phyloP scores from a whole-genome alignment of 805 yeast genomes.

The Saccharomyces kudriavzevii region DNA sequence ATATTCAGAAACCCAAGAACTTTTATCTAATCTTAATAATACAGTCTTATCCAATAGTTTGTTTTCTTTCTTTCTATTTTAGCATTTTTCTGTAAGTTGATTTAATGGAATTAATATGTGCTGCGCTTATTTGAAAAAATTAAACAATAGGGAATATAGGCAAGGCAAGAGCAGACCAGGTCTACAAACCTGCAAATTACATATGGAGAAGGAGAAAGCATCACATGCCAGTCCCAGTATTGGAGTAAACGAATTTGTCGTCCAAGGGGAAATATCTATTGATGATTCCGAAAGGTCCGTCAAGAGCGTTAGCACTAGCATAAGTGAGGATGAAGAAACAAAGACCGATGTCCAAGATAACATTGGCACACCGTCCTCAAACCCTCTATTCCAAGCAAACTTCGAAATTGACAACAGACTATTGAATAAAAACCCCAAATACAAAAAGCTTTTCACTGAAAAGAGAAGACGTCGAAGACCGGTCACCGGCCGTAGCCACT shows the following conservation, averaged over 20 bases:
- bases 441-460: background rate
- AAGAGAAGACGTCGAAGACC: background rate
- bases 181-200: background rate
- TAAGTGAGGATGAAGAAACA: background rate
- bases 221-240: background rate
- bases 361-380: background rate
- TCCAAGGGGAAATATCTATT: background rate
- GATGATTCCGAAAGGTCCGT: background rate
- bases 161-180: background rate
- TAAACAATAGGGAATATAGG: background rate
- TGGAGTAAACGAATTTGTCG: background rate
- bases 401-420: background rate
- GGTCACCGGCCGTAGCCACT: background rate
- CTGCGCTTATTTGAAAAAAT: background rate
- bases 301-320: background rate
- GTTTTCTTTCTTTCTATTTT: background rate
- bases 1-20: background rate
- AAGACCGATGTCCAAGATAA: background rate
- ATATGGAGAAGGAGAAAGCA: background rate
- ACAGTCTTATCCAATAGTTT: background rate
- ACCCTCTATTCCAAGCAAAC: background rate
- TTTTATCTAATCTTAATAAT: background rate
- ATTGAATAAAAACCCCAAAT: background rate
- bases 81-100: too few relatives aligned
- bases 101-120: background rate